Evolutionary conservation across 2,329 filamentous ascomycete species (phyloP).

Genomic region (Paecilomyces sp.): DNA sequence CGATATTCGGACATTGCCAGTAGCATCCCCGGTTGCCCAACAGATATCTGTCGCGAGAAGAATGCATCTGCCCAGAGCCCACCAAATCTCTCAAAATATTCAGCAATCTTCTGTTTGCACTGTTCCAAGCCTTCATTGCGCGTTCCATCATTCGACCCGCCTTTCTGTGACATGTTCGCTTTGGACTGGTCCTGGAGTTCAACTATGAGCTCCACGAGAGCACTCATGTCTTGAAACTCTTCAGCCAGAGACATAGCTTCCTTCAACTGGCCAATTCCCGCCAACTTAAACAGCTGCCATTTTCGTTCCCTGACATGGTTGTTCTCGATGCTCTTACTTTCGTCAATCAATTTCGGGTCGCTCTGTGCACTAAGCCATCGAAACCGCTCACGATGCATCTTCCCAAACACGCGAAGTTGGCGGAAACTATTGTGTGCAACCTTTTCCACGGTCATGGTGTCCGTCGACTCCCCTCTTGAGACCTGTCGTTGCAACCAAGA

Average conservation of each 20-base stretch:
- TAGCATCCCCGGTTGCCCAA: conserved; percentile 59
- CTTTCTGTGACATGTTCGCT: conserved; percentile 11
- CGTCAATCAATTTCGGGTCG: conserved; percentile 40
- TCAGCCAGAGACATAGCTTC: conserved; percentile 57
- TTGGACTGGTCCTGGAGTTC: conserved; percentile 34
- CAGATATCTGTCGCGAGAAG: conserved; percentile 69
- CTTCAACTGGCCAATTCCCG: conserved; percentile 47
- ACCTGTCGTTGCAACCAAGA: conserved; percentile 28
- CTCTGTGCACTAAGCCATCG: conserved; percentile 51
- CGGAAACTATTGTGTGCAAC: conserved; percentile 46
- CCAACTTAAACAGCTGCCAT: conserved; percentile 40
- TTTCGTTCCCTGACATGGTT: conserved; percentile 37
- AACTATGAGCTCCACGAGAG: conserved; percentile 47
- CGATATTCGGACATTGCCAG: conserved; percentile 65
- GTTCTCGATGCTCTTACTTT: conserved; percentile 42
- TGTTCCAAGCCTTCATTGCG: conserved; percentile 21
- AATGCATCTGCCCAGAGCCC: conserved; percentile 57
- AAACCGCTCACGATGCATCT: conserved; percentile 53
- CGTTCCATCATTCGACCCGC: conserved; percentile 7
- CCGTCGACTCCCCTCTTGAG: conserved; percentile 22
- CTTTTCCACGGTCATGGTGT: conserved; percentile 33
- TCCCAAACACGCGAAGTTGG: conserved; percentile 52
- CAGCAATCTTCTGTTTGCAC: conserved; percentile 31
- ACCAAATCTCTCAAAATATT: conserved; percentile 46
- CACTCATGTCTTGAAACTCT: conserved; percentile 55